These are phyloP conservation scores for Mycena pura DNA, from an alignment of 768 basidiomycete species.

Conservation along the genomic window DNA sequence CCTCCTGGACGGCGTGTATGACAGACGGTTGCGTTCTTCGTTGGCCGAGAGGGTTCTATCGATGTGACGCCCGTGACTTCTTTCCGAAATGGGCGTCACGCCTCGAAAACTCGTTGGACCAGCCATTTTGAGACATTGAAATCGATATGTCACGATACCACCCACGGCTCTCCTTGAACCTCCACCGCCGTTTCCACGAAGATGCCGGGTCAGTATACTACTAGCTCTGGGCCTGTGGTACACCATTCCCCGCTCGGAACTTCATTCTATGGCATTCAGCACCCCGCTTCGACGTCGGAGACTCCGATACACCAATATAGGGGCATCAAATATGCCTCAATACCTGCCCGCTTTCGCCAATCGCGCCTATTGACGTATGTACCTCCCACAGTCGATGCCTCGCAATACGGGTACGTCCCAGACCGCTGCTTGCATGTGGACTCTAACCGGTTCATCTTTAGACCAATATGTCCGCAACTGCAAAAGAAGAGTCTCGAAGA, in stretches of 20 bases:
- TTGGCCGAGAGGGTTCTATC: too few relatives aligned
- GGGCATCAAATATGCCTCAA: slow-evolving; percentile 78
- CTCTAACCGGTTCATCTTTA: slow-evolving; percentile 33
- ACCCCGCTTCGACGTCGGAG: slow-evolving; percentile 62
- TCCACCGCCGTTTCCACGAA: neutral
- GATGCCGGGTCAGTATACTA: slow-evolving; percentile 6
- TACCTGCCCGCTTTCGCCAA: slow-evolving; percentile 79
- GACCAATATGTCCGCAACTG: slow-evolving; percentile 79
- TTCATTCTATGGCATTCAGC: slow-evolving; percentile 70
- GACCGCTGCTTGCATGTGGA: slow-evolving; percentile 1
- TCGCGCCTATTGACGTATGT: slow-evolving; percentile 67
- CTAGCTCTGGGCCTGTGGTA: neutral
- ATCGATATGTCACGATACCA: too few relatives aligned
- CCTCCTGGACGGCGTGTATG: too few relatives aligned
- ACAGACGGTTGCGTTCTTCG: too few relatives aligned
- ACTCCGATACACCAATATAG: slow-evolving; percentile 71
- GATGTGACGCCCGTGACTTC: too few relatives aligned
- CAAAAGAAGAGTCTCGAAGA: slow-evolving; percentile 60
- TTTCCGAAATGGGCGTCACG: too few relatives aligned
- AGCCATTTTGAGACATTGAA: too few relatives aligned
- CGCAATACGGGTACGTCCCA: slow-evolving; percentile 64
- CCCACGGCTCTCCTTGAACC: too few relatives aligned
- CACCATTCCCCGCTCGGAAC: slow-evolving; percentile 64
- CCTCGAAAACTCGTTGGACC: too few relatives aligned
- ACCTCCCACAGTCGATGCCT: slow-evolving; percentile 64